Conservation (phyloP, 1,139 yeast species). For the Yamadazyma aaseri region DNA sequence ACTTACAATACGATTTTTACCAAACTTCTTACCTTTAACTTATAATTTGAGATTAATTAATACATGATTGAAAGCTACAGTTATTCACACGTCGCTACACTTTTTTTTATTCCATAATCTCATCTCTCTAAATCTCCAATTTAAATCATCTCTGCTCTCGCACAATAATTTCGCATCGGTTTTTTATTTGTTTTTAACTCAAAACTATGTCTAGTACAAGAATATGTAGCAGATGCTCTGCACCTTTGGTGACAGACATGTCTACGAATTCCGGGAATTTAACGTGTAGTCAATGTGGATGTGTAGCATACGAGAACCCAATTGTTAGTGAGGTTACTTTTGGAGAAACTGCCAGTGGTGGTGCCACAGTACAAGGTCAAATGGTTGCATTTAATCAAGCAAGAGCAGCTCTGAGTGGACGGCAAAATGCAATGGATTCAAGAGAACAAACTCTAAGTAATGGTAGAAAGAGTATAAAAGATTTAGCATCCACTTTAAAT, state of each 20-base stretch:
- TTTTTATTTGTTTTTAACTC: not conserved
- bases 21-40: too few species aligned
- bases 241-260: constrained; percentile 30
- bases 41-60: too few species aligned
- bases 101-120: too few species aligned
- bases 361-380: constrained; percentile 93
- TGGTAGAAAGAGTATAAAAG: constrained; percentile 73
- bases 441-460: constrained; percentile 84
- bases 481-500: constrained; percentile 72
- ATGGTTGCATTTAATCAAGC: constrained; percentile 88
- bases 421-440: constrained; percentile 74
- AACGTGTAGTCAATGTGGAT: constrained; percentile 80
- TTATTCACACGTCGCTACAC: too few species aligned
- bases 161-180: not conserved
- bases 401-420: constrained; percentile 65
- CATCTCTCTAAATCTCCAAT: too few species aligned
- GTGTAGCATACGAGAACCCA: constrained; percentile 86
- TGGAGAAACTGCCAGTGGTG: constrained; percentile 90
- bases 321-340: constrained; percentile 94
- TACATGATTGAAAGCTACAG: too few species aligned
- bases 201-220: constrained; percentile 2
- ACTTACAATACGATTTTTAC: too few species aligned
- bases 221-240: constrained; percentile 4
- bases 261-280: constrained; percentile 69
- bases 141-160: not conserved